phyloP scores from a whole-genome alignment of 768 basidiomycete species.

The Saitozyma sp. region DNA sequence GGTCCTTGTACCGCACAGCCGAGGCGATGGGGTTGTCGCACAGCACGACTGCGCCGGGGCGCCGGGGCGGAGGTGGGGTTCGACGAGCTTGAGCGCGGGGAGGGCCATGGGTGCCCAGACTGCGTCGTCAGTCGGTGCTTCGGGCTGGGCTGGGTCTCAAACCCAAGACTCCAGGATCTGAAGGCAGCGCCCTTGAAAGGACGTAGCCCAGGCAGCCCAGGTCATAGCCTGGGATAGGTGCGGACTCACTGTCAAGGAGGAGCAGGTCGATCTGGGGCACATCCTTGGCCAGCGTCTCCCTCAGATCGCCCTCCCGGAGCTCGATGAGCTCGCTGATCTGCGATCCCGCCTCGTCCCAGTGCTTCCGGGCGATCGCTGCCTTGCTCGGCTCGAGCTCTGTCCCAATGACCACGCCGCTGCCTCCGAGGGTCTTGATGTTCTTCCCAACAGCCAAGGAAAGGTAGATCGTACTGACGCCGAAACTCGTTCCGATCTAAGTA shows the following conservation, averaged over 20 bases:
- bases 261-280: conserved; percentile 21
- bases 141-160: background rate
- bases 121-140: background rate
- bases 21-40: conserved; percentile 24
- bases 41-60: conserved; percentile 24
- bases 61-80: conserved; percentile 17
- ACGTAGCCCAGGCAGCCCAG: too few species aligned
- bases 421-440: conserved; percentile 7
- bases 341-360: conserved; percentile 21
- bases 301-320: conserved; percentile 27
- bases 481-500: conserved; percentile 28
- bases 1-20: conserved; percentile 22
- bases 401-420: conserved; percentile 17
- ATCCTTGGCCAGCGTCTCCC: conserved; percentile 19
- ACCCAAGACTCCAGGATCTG: too few species aligned
- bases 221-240: too few species aligned
- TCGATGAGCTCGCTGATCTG: conserved; percentile 10
- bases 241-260: conserved; percentile 29
- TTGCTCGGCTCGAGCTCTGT: conserved; percentile 33
- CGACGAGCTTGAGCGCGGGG: conserved; percentile 23
- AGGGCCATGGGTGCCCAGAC: conserved; percentile 35
- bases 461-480: conserved; percentile 36
- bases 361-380: conserved; percentile 13
- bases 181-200: too few species aligned
- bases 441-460: conserved; percentile 25